These are phyloP conservation scores for Paecilomyces variotii DNA, from an alignment of 2,329 filamentous ascomycete species.

Conservation along the genomic window DNA sequence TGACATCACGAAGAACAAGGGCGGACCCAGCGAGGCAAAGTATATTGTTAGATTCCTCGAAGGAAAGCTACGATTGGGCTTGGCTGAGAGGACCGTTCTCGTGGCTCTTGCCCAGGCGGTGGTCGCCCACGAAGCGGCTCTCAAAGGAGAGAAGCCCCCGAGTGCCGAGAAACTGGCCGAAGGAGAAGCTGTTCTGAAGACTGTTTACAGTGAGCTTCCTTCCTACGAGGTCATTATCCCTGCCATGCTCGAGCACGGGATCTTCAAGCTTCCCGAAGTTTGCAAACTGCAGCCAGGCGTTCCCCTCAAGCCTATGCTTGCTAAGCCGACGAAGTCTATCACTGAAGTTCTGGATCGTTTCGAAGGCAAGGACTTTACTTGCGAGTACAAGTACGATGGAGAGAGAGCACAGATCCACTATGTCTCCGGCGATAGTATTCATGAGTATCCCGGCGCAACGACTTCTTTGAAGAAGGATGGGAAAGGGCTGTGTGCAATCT, in stretches of 20 bases:
- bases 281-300: slow-evolving; percentile 92
- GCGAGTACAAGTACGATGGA: slow-evolving; percentile 98
- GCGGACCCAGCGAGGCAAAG: slow-evolving; percentile 89
- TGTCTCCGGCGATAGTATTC: slow-evolving; percentile 68
- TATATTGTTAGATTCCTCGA: slow-evolving; percentile 89
- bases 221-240: slow-evolving; percentile 94
- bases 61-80: slow-evolving; percentile 81
- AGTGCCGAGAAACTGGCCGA: slow-evolving; percentile 70
- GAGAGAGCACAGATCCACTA: slow-evolving; percentile 99
- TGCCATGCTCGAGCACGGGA: slow-evolving; percentile 76
- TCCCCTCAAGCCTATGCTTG: slow-evolving; percentile 95
- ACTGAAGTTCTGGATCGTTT: slow-evolving; percentile 96
- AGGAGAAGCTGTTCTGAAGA: slow-evolving; percentile 79
- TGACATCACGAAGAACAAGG: slow-evolving; percentile 87
- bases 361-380: slow-evolving; percentile 90
- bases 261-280: slow-evolving; percentile 70
- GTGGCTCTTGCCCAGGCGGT: slow-evolving; percentile 85
- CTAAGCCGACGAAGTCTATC: slow-evolving; percentile 96
- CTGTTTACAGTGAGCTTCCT: slow-evolving; percentile 87
- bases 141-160: slow-evolving; percentile 59
- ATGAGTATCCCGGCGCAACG: slow-evolving; percentile 58
- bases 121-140: slow-evolving; percentile 70
- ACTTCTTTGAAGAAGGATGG: slow-evolving; percentile 57
- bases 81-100: slow-evolving; percentile 87
- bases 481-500: slow-evolving; percentile 78